phyloP scores from a whole-genome alignment of 768 basidiomycete genomes.

The Trichaptum fuscoviolaceum region DNA sequence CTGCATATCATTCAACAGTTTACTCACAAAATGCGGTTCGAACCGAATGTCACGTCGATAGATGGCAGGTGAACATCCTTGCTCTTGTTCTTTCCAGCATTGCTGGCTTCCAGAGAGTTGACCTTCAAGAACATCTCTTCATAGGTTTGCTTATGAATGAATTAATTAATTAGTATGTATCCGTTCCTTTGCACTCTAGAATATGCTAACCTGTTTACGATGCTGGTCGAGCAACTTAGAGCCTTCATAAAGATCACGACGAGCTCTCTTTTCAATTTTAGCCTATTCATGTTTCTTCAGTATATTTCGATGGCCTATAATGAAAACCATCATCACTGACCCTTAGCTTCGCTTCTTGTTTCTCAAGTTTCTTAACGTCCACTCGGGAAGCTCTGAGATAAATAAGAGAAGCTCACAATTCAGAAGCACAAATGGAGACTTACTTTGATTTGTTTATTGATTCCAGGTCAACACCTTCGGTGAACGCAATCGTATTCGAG shows the following conservation, averaged over 20 bases:
- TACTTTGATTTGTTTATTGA: slow-evolving; percentile 94
- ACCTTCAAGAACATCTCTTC: slow-evolving; percentile 99
- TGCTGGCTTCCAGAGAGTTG: slow-evolving; percentile 84
- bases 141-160: slow-evolving; percentile 72
- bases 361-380: slow-evolving; percentile 93
- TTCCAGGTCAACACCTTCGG: slow-evolving; percentile 83
- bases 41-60: slow-evolving; percentile 95
- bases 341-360: slow-evolving; percentile 94
- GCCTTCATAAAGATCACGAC: slow-evolving; percentile 89
- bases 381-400: slow-evolving; percentile 73
- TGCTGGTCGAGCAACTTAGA: slow-evolving; percentile 92
- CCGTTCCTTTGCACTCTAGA: background rate
- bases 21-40: slow-evolving; percentile 83
- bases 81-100: slow-evolving; percentile 84
- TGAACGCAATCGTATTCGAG: slow-evolving; percentile 73
- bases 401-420: background rate
- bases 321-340: slow-evolving; percentile 28
- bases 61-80: slow-evolving; percentile 94
- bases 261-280: slow-evolving; percentile 95
- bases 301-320: background rate
- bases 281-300: slow-evolving; percentile 41
- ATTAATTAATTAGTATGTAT: slow-evolving; percentile 4
- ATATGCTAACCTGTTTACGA: slow-evolving; percentile 65
- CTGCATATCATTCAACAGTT: slow-evolving; percentile 7
- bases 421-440: slow-evolving; percentile 23